Conservation (phyloP, 257 asterid species). For the Osmanthus fragrans region DNA sequence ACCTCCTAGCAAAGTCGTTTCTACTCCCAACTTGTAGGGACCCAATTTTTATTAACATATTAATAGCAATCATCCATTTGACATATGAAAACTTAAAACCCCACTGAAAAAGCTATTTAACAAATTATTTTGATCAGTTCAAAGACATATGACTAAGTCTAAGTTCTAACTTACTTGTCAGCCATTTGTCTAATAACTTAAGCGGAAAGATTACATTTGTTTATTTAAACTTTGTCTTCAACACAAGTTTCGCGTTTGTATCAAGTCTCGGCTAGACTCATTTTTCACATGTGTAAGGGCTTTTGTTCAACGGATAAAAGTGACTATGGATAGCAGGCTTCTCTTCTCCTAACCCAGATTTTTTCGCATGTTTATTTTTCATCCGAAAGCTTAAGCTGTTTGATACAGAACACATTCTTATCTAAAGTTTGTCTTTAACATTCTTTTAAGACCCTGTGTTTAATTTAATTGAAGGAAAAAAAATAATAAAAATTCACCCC, state of each 20-base stretch:
- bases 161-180: neutral
- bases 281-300: too few relatives aligned
- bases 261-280: neutral
- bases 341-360: too few relatives aligned
- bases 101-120: constrained; percentile 25
- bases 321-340: too few relatives aligned
- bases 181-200: neutral
- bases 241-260: too few relatives aligned
- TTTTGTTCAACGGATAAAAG: too few relatives aligned
- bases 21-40: neutral
- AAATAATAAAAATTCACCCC: neutral
- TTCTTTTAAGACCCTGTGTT: too few relatives aligned
- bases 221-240: neutral
- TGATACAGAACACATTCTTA: neutral
- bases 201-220: neutral
- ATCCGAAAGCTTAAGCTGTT: too few relatives aligned
- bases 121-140: constrained; percentile 27
- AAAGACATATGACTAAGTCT: constrained; percentile 25
- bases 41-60: neutral
- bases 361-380: too few relatives aligned
- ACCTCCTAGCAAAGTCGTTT: neutral
- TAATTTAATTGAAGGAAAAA: neutral
- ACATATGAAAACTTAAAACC: neutral
- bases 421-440: too few relatives aligned
- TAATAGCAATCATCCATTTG: neutral